phyloP scores from a whole-genome alignment of 306 rosid genomes.

The Citrullus mucosospermus region DNA sequence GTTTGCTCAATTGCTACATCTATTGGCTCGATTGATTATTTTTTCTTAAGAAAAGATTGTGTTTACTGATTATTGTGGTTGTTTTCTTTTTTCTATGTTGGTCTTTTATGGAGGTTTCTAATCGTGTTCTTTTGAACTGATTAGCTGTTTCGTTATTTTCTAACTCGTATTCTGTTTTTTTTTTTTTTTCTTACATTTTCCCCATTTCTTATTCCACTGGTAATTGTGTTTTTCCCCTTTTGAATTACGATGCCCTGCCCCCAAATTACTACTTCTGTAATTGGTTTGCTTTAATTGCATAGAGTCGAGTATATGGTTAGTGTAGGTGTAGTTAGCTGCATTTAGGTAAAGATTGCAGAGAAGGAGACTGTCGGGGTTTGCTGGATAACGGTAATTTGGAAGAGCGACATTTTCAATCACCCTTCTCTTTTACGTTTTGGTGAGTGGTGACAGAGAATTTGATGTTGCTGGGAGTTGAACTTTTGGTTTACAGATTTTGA shows the following conservation, averaged over 20 bases:
- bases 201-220: neutral
- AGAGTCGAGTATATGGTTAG: neutral
- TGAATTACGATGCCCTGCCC: neutral
- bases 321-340: neutral
- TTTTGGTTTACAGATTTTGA: neutral
- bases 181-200: neutral
- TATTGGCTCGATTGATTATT: neutral
- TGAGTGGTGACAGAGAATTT: neutral
- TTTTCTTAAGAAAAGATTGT: neutral
- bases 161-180: neutral
- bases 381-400: neutral
- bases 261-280: neutral
- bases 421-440: neutral
- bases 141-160: neutral
- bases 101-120: neutral
- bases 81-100: neutral
- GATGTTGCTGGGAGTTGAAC: neutral
- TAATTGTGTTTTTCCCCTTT: neutral
- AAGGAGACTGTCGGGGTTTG: neutral
- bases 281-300: neutral
- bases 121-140: neutral
- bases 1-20: neutral
- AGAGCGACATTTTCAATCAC: neutral
- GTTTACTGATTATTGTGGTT: neutral
- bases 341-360: neutral